Evolutionary conservation across 495 filamentous ascomycete genomes (phyloP).

Genomic region (Penicillium tannophilum): DNA sequence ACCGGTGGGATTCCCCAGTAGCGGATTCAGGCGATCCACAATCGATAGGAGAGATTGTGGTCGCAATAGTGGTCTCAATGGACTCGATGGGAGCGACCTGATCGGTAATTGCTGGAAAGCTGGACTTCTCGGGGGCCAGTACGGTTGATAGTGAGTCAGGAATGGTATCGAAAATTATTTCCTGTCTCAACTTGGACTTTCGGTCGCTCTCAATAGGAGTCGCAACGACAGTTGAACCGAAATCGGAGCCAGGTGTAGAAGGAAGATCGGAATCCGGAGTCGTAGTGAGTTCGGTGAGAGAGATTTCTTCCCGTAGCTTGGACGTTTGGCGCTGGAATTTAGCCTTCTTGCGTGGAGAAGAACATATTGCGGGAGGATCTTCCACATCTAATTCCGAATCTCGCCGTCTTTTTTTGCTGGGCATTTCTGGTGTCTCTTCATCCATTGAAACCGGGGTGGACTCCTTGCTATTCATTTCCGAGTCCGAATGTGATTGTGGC

Average conservation of each 20-base stretch:
- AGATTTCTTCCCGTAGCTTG: conserved; percentile 44
- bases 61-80: conserved; percentile 8
- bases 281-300: conserved; percentile 32
- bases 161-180: conserved; percentile 15
- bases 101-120: neutral
- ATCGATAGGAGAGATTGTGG: conserved; percentile 20
- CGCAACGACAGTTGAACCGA: conserved; percentile 4
- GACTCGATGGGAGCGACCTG: conserved; percentile 2
- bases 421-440: conserved; percentile 26
- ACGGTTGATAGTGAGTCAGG: conserved; percentile 11
- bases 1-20: conserved; percentile 40
- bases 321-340: conserved; percentile 44
- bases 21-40: conserved; percentile 36
- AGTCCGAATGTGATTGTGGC: conserved; percentile 39
- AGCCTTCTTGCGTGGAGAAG: conserved; percentile 39
- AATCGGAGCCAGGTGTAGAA: conserved; percentile 18
- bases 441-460: conserved; percentile 39
- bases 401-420: conserved; percentile 47
- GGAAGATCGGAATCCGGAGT: conserved; percentile 20
- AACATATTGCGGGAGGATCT: conserved; percentile 20
- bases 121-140: conserved; percentile 5
- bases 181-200: conserved; percentile 23
- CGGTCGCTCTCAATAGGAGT: conserved; percentile 6
- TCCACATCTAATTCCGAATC: conserved; percentile 41
- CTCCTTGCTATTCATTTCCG: conserved; percentile 35